phyloP scores from a whole-genome alignment of 257 asterid species.

The Striga asiatica region DNA sequence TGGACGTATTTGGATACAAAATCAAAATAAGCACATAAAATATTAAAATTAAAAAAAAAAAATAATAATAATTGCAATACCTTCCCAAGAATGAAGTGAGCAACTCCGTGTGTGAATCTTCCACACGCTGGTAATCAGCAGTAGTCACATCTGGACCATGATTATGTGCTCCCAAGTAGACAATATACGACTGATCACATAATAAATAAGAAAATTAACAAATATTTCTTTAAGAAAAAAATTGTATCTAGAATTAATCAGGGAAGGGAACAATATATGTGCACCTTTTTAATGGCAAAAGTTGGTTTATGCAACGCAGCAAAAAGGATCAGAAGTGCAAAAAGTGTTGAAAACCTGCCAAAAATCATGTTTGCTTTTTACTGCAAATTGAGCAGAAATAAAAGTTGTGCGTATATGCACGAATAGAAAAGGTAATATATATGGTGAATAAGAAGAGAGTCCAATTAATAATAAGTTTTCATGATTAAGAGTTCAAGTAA shows the following conservation, averaged over 20 bases:
- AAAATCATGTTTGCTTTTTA: slow-evolving; percentile 18
- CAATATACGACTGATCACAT: slow-evolving; percentile 39
- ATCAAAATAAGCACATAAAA: not conserved
- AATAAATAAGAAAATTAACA: not conserved
- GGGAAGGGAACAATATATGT: slow-evolving; percentile 4
- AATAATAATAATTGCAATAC: slow-evolving; percentile 12
- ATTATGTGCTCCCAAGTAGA: slow-evolving; percentile 74
- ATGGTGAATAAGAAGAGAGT: not conserved
- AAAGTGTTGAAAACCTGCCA: slow-evolving; percentile 18
- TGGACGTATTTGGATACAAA: too few species aligned
- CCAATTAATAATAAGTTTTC: too few species aligned
- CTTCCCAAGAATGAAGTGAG: slow-evolving; percentile 56
- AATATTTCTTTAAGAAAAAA: not conserved
- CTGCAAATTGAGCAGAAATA: not conserved
- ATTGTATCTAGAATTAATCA: not conserved
- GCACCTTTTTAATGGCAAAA: slow-evolving; percentile 47
- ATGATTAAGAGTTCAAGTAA: too few species aligned
- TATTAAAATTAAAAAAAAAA: not conserved
- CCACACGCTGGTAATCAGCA: slow-evolving; percentile 31
- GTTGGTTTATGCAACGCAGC: slow-evolving; percentile 30
- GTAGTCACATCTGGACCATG: slow-evolving; percentile 39
- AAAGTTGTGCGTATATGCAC: not conserved
- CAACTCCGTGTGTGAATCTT: slow-evolving; percentile 41
- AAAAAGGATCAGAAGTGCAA: slow-evolving; percentile 24
- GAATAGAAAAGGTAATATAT: not conserved